These are phyloP conservation scores for Penicillium coprophilum DNA, from an alignment of 495 filamentous ascomycete species.

Conservation along the genomic window DNA sequence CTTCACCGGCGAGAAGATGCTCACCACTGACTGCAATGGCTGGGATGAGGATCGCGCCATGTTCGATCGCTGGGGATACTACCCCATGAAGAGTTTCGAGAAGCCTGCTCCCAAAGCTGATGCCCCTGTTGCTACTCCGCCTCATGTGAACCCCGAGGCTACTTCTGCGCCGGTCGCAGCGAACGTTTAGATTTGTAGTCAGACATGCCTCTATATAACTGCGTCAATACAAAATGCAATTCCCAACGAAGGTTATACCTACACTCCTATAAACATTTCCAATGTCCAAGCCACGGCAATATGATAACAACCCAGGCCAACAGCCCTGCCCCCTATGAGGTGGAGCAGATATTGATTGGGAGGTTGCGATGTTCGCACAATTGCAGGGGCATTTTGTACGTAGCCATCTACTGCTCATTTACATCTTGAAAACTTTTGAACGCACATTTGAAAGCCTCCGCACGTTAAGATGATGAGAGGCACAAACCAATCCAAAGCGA, in stretches of 20 bases:
- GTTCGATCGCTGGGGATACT: conserved; percentile 75
- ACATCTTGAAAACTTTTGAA: too few species aligned
- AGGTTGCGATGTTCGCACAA: too few species aligned
- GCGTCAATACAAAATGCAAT: conserved; percentile 1
- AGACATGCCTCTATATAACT: not conserved
- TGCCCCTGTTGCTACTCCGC: conserved; percentile 12
- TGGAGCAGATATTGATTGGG: too few species aligned
- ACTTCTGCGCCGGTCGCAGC: conserved; percentile 33
- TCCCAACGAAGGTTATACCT: not conserved
- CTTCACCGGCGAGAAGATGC: conserved; percentile 90
- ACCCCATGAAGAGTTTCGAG: conserved; percentile 63
- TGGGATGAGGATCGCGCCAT: conserved; percentile 82
- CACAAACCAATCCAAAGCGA: not conserved
- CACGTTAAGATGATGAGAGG: not conserved
- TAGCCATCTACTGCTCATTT: not conserved
- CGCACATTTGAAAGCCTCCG: too few species aligned
- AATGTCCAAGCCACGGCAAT: not conserved
- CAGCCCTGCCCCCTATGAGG: not conserved
- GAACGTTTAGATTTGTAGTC: conserved; percentile 16
- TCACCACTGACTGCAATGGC: conserved; percentile 83
- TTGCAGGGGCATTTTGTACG: not conserved
- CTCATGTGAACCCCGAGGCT: conserved; percentile 17
- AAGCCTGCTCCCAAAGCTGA: conserved; percentile 18
- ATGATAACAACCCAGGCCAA: not conserved
- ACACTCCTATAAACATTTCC: not conserved